Percentiles rank a stretch among this genome's conserved stretches.
phyloP scores from a whole-genome alignment of 2,329 filamentous ascomycete genomes.

The Trichoderma simmonsii region DNA sequence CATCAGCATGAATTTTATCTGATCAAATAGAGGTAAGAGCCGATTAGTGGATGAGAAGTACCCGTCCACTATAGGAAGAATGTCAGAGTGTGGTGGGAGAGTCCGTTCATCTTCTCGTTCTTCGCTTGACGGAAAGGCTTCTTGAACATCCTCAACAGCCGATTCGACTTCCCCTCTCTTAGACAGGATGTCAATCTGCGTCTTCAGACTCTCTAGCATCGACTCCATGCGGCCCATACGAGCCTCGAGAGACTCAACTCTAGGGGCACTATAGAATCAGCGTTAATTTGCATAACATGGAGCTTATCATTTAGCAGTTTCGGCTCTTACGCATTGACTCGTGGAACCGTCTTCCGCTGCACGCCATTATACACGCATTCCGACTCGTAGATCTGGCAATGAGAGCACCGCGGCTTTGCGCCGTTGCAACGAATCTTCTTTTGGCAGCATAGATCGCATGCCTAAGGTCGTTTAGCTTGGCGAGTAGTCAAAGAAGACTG shows the following conservation, averaged over 20 bases:
- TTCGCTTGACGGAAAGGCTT: no score
- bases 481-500: not conserved
- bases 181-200: not conserved
- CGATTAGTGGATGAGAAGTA: not conserved
- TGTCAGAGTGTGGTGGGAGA: not conserved
- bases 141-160: not conserved
- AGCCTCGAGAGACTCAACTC: not conserved
- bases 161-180: not conserved
- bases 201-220: not conserved
- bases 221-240: not conserved
- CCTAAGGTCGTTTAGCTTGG: not conserved
- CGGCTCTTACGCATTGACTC: not conserved
- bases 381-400: not conserved
- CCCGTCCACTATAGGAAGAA: not conserved
- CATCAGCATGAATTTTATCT: not conserved
- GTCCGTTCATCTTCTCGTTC: not conserved
- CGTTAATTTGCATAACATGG: not conserved
- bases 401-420: not conserved
- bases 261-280: not conserved
- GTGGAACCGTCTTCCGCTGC: not conserved
- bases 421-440: not conserved
- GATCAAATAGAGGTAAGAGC: not conserved
- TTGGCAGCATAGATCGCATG: not conserved
- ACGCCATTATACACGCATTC: not conserved
- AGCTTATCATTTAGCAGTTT: not conserved